Base-by-base conservation (phyloP, 2,329 filamentous ascomycete species). In the Didymellaceae sp. region DNA sequence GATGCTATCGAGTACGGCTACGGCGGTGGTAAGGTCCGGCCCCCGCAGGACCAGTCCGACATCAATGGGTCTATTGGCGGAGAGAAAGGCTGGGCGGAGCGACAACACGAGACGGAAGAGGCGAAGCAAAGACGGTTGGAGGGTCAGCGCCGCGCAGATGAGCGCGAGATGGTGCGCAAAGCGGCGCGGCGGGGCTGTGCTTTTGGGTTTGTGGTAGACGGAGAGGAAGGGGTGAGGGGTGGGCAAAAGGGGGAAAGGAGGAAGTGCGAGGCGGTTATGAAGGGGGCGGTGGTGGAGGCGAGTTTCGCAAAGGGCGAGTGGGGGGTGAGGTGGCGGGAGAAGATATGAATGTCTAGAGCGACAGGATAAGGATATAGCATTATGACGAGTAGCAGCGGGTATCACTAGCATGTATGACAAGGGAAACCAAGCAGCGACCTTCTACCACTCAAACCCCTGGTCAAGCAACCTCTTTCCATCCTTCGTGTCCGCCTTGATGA, bases 301-400 rank as follows among this genome's bases (percentile, higher is more conserved):
- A 82, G 80, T 49, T 86, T 81, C 66, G 82, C 82, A 0, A 86
- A 86, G 57, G 83, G 83, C 0, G 78, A 85, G 35, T 86, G 82
- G 83, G 76, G 75, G 0, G 75, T 86, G 9, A 65, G 82, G 52
- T 85, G 82, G 82, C 75, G 82, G 52, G 81, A 84, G 49, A 61
- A 61, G 37, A 31, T 58, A 0, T 66, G 31, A 20, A 1, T 22
- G 18, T 16, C 3, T 35, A 6, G 14, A 32, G 18, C 18, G 8
- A 14, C 14, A 41, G 14, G 20, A n/a, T 17, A 13, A 25, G 26
- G 33, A 34, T 3, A 7, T 34, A 45, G 11, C 4, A 22, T 5
- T 13, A n/a, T 11, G n/a, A 54, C 50, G n/a, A 11, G 33, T 13
- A 14, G 33, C 20, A 6, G 13, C 55, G 55, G 58, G 60, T 63